Base-by-base conservation (phyloP, 176 grass and related monocot genomes). In the Phragmites australis region DNA sequence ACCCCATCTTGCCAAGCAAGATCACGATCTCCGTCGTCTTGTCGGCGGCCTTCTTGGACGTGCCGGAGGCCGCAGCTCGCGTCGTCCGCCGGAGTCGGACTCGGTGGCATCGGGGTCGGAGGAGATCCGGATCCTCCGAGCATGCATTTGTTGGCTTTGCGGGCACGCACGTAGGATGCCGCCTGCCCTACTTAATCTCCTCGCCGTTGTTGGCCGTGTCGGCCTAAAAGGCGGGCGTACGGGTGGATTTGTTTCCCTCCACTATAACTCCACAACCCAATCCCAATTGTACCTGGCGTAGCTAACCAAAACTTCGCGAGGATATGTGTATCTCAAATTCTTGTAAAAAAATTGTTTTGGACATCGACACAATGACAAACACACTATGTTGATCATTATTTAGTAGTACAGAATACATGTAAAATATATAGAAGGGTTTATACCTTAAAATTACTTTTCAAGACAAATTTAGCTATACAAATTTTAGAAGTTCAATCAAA, bases 81-180 rank as follows among this genome's bases (percentile, higher is more conserved):
- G 11, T 71, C 75, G 12, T 57, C 67, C 67, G 6, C 49, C 56
- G 9, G 66, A 85, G 21, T 85, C 56, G 19, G 83, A 73, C 15
- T 86, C 76, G 3, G 84, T 86, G 50, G 76, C 76, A 27, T 86
- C 76, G 7, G 76, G 68, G 1, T 80, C 68, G 21, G 30, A 46
- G 50, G 41, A 66, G 29, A 74, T 16, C 25, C 27, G 19, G 6
- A 85, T 62, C 34, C 55, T 72, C 11, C 3, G 74, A 21, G 12
- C 4, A 0, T 49, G 21, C 73, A 84, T 77, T 50, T 21, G 42
- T n/a, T 50, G 18, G 55, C 25, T 48, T 27, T 6, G 44, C 15
- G 68, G 44, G 6, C 26, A 70, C 25, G 23, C 8, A 49, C 14
- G 15, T 30, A 29, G 6, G 6, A 9, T 49, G 26, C 44, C 59